Percentiles rank a stretch among this genome's conserved stretches.
Evolutionary conservation across 2,329 filamentous ascomycete genomes (phyloP).

Genomic region (Talaromyces islandicus): DNA sequence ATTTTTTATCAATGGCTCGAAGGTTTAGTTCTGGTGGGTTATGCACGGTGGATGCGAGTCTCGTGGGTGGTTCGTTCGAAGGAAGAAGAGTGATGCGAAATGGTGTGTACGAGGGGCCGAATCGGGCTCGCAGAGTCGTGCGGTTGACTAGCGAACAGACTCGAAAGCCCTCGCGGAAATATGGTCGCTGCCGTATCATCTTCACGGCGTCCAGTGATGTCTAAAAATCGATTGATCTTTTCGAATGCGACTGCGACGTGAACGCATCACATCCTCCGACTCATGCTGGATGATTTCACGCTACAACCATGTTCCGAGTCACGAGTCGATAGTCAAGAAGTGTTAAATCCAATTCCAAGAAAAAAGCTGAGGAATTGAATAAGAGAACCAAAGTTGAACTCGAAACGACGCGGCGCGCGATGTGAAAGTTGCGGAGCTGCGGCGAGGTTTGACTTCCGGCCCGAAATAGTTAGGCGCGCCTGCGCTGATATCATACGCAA

Average conservation of each 20-base stretch:
- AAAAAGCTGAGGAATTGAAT: neutral
- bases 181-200: neutral
- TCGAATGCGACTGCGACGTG: neutral
- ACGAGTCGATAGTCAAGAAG: neutral
- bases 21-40: constrained; percentile 34
- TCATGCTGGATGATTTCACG: neutral
- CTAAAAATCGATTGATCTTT: neutral
- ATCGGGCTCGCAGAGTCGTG: neutral
- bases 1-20: constrained; percentile 47
- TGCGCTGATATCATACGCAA: neutral
- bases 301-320: neutral
- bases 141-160: neutral
- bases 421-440: constrained; percentile 2
- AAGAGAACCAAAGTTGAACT: neutral
- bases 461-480: constrained; percentile 6
- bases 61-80: neutral
- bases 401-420: neutral
- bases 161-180: neutral
- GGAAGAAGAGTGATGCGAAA: neutral
- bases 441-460: constrained; percentile 12
- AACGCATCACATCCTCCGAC: neutral
- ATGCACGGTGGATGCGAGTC: constrained; percentile 21
- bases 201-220: neutral
- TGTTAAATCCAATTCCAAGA: neutral
- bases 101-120: neutral